phyloP scores from a whole-genome alignment of 1,284 basidiomycete species.

The Austropuccinia psidii region DNA sequence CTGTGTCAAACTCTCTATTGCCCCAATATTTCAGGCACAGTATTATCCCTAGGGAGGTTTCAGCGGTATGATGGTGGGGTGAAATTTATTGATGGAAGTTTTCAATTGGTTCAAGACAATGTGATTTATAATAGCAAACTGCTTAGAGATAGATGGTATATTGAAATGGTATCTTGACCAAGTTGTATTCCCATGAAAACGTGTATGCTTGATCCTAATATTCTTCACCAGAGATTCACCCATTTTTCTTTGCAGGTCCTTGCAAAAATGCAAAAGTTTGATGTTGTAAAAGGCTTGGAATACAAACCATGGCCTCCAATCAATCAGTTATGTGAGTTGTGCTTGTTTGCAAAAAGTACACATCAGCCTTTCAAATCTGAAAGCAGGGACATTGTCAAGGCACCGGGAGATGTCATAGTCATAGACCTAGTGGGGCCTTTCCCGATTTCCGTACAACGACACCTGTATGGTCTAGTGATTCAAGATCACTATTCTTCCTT shows the following conservation, averaged over 20 bases:
- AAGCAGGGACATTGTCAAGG: neutral
- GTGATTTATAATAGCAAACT: too few relatives aligned
- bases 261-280: too few relatives aligned
- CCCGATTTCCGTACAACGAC: too few relatives aligned
- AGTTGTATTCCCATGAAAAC: too few relatives aligned
- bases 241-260: too few relatives aligned
- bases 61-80: neutral
- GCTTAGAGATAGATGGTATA: too few relatives aligned
- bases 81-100: neutral
- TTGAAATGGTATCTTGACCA: too few relatives aligned
- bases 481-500: neutral
- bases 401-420: neutral
- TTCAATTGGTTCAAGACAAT: too few relatives aligned
- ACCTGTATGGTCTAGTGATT: neutral
- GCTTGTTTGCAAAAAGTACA: neutral
- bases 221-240: too few relatives aligned
- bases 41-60: neutral
- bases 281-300: neutral
- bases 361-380: neutral
- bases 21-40: neutral
- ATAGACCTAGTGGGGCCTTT: neutral
- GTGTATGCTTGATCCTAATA: too few relatives aligned
- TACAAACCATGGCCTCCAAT: neutral
- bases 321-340: neutral
- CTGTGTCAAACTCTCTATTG: neutral